Evolutionary conservation across 1,139 yeast species (phyloP).

Genomic region (Zygoascus hellenicus): DNA sequence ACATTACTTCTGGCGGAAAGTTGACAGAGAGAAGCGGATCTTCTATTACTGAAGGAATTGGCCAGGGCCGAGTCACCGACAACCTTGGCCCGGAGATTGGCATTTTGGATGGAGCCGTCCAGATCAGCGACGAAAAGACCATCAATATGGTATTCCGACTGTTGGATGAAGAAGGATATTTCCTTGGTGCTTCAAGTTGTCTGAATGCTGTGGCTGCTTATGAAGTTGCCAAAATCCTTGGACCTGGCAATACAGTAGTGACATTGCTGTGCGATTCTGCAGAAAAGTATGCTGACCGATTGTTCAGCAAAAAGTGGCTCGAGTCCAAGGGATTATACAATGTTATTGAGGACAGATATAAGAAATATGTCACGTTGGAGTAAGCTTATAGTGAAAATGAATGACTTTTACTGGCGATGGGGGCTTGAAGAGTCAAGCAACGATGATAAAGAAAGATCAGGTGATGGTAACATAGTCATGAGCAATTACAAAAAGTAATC

Average conservation of each 20-base stretch:
- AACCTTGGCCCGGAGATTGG: conserved; percentile 70
- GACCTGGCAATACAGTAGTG: conserved; percentile 76
- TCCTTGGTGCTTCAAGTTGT: conserved; percentile 84
- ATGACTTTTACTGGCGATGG: background rate
- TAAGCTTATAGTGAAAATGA: conserved; percentile 14
- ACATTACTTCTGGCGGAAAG: conserved; percentile 61
- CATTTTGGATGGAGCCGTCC: conserved; percentile 67
- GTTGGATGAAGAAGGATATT: conserved; percentile 84
- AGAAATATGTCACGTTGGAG: conserved; percentile 53
- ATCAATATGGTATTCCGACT: conserved; percentile 78
- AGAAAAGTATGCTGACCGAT: conserved; percentile 76
- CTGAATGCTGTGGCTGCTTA: conserved; percentile 79
- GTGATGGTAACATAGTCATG: background rate
- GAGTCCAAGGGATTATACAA: conserved; percentile 55
- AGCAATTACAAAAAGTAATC: conserved; percentile 68
- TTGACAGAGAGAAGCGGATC: conserved; percentile 62
- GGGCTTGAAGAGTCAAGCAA: background rate
- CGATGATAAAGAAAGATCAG: background rate
- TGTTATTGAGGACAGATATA: conserved; percentile 62
- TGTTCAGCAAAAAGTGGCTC: conserved; percentile 75
- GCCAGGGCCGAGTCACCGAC: conserved; percentile 87
- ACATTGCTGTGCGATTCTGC: conserved; percentile 85
- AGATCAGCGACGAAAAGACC: conserved; percentile 65
- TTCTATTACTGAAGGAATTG: conserved; percentile 92
- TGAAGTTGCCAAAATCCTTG: conserved; percentile 65